Conservation (phyloP, 139 green algal genomes). For the Marvania coccoides region DNA sequence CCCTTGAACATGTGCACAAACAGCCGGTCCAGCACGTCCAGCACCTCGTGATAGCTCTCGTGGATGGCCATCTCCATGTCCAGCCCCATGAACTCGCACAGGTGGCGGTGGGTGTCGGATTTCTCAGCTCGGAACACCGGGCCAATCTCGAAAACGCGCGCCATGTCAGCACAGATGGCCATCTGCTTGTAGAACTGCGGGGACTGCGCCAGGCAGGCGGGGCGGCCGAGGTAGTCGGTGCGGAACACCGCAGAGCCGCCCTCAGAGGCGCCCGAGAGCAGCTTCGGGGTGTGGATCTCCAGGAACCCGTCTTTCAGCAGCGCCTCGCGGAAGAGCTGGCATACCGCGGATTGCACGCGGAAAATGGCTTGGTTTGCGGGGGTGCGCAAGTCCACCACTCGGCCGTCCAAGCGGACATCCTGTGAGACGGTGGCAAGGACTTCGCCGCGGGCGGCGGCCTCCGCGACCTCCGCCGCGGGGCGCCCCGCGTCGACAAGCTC, state of each 20-base stretch:
- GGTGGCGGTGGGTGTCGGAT: conserved; percentile 92
- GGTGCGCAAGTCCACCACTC: conserved; percentile 90
- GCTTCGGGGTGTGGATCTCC: conserved; percentile 98
- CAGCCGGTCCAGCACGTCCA: conserved; percentile 91
- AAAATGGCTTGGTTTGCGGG: conserved; percentile 98
- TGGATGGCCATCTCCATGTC: conserved; percentile 98
- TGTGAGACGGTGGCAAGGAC: conserved; percentile 69
- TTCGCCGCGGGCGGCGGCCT: conserved; percentile 45
- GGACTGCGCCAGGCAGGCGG: conserved; percentile 88
- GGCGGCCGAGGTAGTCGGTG: conserved; percentile 90
- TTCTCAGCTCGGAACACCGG: conserved; percentile 96
- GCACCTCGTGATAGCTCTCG: conserved; percentile 91
- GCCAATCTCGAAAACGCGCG: conserved; percentile 92
- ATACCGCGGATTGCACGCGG: conserved; percentile 76
- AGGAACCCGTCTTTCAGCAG: conserved; percentile 71
- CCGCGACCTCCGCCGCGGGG: conserved; percentile 32
- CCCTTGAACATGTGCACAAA: conserved; percentile 90
- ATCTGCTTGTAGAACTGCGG: conserved; percentile 99
- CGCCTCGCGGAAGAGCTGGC: conserved; percentile 77
- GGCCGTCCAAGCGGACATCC: conserved; percentile 86
- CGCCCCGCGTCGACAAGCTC: conserved; percentile 66
- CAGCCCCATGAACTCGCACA: conserved; percentile 98
- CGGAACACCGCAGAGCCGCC: conserved; percentile 89
- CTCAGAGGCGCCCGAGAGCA: conserved; percentile 76
- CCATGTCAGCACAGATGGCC: conserved; percentile 89